Base-by-base conservation (phyloP, 1,139 yeast genomes). In the Candida albicans region DNA sequence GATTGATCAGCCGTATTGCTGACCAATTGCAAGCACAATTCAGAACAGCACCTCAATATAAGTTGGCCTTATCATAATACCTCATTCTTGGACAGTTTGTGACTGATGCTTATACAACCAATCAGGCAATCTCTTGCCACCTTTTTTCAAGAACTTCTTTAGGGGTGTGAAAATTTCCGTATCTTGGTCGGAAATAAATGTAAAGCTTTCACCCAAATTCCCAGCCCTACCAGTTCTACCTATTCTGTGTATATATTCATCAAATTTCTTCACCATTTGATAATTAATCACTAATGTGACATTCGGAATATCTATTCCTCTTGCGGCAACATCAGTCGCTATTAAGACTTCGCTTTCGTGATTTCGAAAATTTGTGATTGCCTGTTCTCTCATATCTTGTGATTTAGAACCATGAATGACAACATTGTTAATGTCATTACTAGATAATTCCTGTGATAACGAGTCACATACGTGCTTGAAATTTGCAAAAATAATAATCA, bases 151-250 rank as follows among this genome's bases (percentile, higher is more conserved):
- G 57, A 79, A 73, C 47, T 65, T 71, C 51, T 73, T 74, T 52
- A 87, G 65, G 40, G 79, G 84, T 39, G 61, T 59, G 44, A 84
- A 71, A 1, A 82, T 64, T 0, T 70, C 80, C 2, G 65, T 59
- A 56, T 88, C 93, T 18, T 76, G 77, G 39, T 77, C 82, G 12
- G 35, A 28, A 31, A 87, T 55, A 52, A 88, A 87, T 0, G 97
- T 84, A 26, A 82, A 69, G 11, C 96, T 86, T 7, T 76, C 70
- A 40, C 99, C 98, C 5, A 61, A 62, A 41, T 79, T 80, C 1
- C 97, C 98, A 0, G 97, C 97, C 59, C 99, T 79, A 29, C 98
- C 99, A 0, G 99, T 93, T 64, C 99, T 82, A 41, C 99, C 99
- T 43, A 93, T 87, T 58, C 98, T 75, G 63, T 93, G 99, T 27